phyloP scores from a whole-genome alignment of 164 flowering plant genomes.

The Litsea cubeba region DNA sequence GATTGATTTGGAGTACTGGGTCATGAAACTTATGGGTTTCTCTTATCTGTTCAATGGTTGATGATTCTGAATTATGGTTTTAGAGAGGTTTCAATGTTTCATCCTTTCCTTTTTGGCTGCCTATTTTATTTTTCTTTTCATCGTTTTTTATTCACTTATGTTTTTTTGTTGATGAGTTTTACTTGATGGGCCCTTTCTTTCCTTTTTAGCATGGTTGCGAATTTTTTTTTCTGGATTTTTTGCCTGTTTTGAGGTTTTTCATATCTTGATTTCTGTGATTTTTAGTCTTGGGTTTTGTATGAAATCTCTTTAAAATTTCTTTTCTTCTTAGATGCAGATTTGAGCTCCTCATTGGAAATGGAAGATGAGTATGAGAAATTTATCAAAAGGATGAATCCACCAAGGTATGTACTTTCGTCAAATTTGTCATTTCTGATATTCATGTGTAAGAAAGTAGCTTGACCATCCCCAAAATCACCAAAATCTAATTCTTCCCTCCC shows the following conservation, averaged over 20 bases:
- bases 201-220: too few species aligned
- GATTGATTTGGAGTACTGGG: not conserved
- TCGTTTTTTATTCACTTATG: too few species aligned
- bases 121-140: not conserved
- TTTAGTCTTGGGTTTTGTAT: conserved; percentile 4
- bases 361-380: conserved; percentile 92
- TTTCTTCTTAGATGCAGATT: conserved; percentile 35
- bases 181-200: not conserved
- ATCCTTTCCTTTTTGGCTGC: not conserved
- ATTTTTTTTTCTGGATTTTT: not conserved
- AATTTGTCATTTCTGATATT: not conserved
- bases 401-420: conserved; percentile 41
- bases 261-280: not conserved
- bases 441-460: not conserved
- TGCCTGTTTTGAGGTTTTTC: not conserved
- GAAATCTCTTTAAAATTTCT: not conserved
- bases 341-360: conserved; percentile 49
- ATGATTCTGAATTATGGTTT: not conserved
- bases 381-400: conserved; percentile 80
- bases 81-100: not conserved
- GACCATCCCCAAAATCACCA: not conserved
- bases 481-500: conserved; percentile 5
- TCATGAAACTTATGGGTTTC: not conserved
- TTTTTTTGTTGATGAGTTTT: not conserved
- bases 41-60: not conserved